Percentiles rank a stretch among this genome's conserved stretches.
phyloP scores from a whole-genome alignment of 352 stramenopile species.

The Phytophthora hibernalis region DNA sequence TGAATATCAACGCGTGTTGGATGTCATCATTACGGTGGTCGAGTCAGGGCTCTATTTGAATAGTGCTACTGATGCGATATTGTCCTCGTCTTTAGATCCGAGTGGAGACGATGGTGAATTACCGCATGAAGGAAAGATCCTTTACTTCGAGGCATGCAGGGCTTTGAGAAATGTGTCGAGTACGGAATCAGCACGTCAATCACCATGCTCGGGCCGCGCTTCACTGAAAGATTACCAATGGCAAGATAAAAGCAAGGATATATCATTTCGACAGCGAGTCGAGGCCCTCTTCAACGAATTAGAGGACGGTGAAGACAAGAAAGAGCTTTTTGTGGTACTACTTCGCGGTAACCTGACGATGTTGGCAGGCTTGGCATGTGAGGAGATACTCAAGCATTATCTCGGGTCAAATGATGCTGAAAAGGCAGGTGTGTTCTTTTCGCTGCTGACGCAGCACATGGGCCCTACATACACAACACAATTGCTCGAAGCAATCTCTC shows the following conservation, averaged over 20 bases:
- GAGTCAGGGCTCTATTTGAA: constrained; percentile 57
- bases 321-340: constrained; percentile 46
- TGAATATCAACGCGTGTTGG: constrained; percentile 67
- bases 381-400: constrained; percentile 47
- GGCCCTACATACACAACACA: constrained; percentile 21
- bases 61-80: not conserved
- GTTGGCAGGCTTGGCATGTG: constrained; percentile 37
- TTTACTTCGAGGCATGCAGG: constrained; percentile 65
- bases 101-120: constrained; percentile 12
- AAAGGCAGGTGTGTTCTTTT: constrained; percentile 44
- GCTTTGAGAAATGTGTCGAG: constrained; percentile 17
- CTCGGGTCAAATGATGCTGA: constrained; percentile 30
- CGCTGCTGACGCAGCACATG: constrained; percentile 45
- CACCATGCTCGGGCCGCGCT: not conserved
- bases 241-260: constrained; percentile 24
- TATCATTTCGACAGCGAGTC: constrained; percentile 38
- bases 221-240: constrained; percentile 17
- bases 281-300: constrained; percentile 40
- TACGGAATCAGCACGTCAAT: constrained; percentile 6
- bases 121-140: constrained; percentile 12
- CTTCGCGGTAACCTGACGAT: constrained; percentile 43
- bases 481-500: constrained; percentile 43
- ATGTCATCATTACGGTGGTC: constrained; percentile 58
- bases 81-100: constrained; percentile 6
- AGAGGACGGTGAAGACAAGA: constrained; percentile 40